These are phyloP conservation scores for Schizophyllum commune DNA, from an alignment of 1,284 basidiomycete genomes.

Conservation along the genomic window DNA sequence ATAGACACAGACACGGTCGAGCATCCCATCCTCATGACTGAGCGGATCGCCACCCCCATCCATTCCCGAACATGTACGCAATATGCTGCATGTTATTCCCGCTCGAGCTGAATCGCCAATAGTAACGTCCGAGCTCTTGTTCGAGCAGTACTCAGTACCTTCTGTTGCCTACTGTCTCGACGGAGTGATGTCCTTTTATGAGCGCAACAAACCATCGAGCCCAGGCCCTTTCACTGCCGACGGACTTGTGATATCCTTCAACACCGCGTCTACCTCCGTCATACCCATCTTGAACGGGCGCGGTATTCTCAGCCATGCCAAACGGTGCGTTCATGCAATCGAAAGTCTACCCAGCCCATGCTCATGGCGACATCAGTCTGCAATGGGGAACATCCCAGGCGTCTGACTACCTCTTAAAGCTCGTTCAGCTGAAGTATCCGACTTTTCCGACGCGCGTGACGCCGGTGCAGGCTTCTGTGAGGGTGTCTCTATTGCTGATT, in stretches of 20 bases:
- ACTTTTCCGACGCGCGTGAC: conserved; percentile 69
- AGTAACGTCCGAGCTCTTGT: conserved; percentile 96
- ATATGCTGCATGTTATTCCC: background rate
- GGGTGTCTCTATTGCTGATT: conserved; percentile 6
- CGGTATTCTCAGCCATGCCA: conserved; percentile 76
- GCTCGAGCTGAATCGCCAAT: conserved; percentile 11
- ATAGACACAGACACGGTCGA: conserved; percentile 75
- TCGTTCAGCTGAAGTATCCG: conserved; percentile 94
- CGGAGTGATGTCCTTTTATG: conserved; percentile 87
- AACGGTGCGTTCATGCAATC: conserved; percentile 49
- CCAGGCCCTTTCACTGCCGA: conserved; percentile 40
- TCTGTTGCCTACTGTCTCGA: conserved; percentile 88
- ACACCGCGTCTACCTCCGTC: conserved; percentile 79
- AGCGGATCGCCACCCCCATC: conserved; percentile 83
- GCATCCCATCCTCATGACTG: conserved; percentile 93
- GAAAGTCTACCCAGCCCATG: background rate
- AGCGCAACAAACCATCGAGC: conserved; percentile 45
- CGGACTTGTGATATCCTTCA: conserved; percentile 80
- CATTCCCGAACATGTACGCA: conserved; percentile 80
- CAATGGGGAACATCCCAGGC: conserved; percentile 92
- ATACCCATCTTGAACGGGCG: conserved; percentile 79
- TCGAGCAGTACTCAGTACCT: conserved; percentile 89
- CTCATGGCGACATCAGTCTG: conserved; percentile 45
- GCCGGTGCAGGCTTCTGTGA: conserved; percentile 46
- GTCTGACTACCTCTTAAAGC: conserved; percentile 85